phyloP scores from a whole-genome alignment of 2,329 filamentous ascomycete genomes.

The Alternaria solani region DNA sequence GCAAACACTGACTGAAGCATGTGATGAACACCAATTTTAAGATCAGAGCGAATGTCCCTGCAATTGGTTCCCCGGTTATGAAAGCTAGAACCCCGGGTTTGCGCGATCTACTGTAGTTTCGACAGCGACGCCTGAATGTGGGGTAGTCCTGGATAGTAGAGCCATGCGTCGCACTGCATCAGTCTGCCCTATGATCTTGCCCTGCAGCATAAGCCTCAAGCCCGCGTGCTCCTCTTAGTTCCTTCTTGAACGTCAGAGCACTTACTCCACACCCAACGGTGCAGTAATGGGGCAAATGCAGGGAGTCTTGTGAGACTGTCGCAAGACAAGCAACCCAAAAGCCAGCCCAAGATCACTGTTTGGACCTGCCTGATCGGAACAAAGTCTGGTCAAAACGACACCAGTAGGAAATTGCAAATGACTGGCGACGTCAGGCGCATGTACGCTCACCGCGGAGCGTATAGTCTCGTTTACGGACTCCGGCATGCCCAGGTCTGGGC shows the following conservation, averaged over 20 bases:
- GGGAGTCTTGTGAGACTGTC: slow-evolving; percentile 34
- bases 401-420: slow-evolving; percentile 5
- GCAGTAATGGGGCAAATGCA: slow-evolving; percentile 3
- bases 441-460: background rate
- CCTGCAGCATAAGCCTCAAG: slow-evolving; percentile 25
- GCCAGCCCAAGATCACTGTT: slow-evolving; percentile 1
- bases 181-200: slow-evolving; percentile 33
- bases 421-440: slow-evolving; percentile 8
- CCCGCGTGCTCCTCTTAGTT: slow-evolving; percentile 33
- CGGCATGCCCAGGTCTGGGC: slow-evolving; percentile 8
- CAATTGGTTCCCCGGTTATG: slow-evolving; percentile 5
- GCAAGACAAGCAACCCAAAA: slow-evolving; percentile 22
- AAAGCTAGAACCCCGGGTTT: slow-evolving; percentile 8
- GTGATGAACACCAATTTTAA: slow-evolving; percentile 30
- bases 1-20: slow-evolving; percentile 32
- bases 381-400: slow-evolving; percentile 9
- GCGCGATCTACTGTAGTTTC: slow-evolving; percentile 9
- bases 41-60: slow-evolving; percentile 9
- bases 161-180: slow-evolving; percentile 30
- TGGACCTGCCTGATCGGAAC: slow-evolving; percentile 24
- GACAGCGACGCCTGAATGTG: slow-evolving; percentile 14
- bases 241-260: slow-evolving; percentile 24
- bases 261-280: slow-evolving; percentile 6
- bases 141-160: slow-evolving; percentile 15
- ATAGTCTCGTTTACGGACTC: slow-evolving; percentile 8